Evolutionary conservation across 495 filamentous ascomycete genomes (phyloP).

Genomic region (Neurospora sp.): DNA sequence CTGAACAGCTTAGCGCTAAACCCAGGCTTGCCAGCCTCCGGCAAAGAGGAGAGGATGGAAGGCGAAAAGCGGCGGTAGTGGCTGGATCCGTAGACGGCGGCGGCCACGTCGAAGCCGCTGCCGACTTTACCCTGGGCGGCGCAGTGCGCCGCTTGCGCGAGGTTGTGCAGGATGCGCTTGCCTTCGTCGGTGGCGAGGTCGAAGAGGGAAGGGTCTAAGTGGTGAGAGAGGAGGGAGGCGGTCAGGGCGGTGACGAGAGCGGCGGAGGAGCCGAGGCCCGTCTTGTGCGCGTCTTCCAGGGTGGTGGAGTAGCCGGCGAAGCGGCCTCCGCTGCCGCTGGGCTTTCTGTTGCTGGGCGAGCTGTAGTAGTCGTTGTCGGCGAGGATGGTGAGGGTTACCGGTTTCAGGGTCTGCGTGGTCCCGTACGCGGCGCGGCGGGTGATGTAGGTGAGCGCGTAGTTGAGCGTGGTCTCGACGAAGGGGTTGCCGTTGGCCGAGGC

Average conservation of each 20-base stretch:
- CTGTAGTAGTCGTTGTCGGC: conserved; percentile 98
- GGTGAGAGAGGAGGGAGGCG: conserved; percentile 68
- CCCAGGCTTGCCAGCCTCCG: conserved; percentile 48
- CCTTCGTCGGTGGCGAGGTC: conserved; percentile 28
- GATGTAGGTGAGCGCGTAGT: conserved; percentile 80
- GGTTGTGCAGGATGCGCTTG: conserved; percentile 62
- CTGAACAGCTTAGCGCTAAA: conserved; percentile 57
- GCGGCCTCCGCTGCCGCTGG: conserved; percentile 24
- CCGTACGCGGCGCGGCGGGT: conserved; percentile 41
- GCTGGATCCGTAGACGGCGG: conserved; percentile 83
- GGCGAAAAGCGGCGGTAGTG: conserved; percentile 88
- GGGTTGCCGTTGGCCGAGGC: conserved; percentile 45
- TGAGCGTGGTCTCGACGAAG: conserved; percentile 84
- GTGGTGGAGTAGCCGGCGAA: conserved; percentile 74
- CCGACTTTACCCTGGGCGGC: conserved; percentile 95
- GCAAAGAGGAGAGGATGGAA: conserved; percentile 52
- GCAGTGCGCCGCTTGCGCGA: conserved; percentile 88
- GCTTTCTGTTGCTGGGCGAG: conserved; percentile 34
- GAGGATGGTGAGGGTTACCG: conserved; percentile 72
- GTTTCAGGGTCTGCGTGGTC: conserved; percentile 47
- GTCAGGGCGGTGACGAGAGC: conserved; percentile 89
- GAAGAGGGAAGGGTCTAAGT: conserved; percentile 55
- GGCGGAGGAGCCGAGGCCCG: conserved; percentile 89
- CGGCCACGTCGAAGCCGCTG: conserved; percentile 92
- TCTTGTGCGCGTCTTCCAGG: conserved; percentile 79